A percentile compares a stretch with the other conserved stretches of the same genome.
Conservation (phyloP, 192 early-diverging fungal species). For the Allomyces macrogynus region DNA sequence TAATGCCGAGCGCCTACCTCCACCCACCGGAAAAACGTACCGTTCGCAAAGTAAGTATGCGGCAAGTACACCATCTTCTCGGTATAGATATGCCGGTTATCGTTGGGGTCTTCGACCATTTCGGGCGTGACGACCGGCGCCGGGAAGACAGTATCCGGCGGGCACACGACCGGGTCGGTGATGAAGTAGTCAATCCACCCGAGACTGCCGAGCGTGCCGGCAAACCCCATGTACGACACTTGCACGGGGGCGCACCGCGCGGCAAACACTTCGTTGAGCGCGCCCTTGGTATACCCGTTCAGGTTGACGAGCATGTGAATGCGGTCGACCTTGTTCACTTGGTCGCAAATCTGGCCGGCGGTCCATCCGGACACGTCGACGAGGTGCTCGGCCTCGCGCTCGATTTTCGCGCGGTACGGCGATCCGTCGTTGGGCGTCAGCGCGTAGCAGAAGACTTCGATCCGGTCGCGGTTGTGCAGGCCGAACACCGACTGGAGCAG, state of each 20-base stretch:
- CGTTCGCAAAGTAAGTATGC: slow-evolving; percentile 76
- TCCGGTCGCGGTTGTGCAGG: slow-evolving; percentile 55
- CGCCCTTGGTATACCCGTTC: slow-evolving; percentile 92
- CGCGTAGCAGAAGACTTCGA: slow-evolving; percentile 64
- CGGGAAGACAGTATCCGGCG: slow-evolving; percentile 40
- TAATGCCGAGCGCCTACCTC: too few relatives aligned
- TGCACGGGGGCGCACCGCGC: slow-evolving; percentile 75
- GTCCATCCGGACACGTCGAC: slow-evolving; percentile 53
- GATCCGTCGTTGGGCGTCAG: slow-evolving; percentile 59
- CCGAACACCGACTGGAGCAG: slow-evolving; percentile 91
- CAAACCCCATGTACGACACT: slow-evolving; percentile 83
- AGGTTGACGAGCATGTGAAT: slow-evolving; percentile 82
- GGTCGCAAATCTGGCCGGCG: slow-evolving; percentile 52
- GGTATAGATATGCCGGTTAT: slow-evolving; percentile 35
- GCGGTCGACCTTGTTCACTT: slow-evolving; percentile 38
- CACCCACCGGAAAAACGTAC: too few relatives aligned
- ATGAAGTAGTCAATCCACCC: slow-evolving; percentile 71
- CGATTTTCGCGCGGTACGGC: slow-evolving; percentile 59
- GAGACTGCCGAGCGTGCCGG: slow-evolving; percentile 61
- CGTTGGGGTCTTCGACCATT: slow-evolving; percentile 5
- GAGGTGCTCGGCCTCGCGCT: slow-evolving; percentile 56
- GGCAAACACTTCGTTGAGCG: slow-evolving; percentile 81
- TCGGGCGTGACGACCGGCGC: slow-evolving; percentile 26
- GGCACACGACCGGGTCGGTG: slow-evolving; percentile 50
- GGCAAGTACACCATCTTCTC: slow-evolving; percentile 86